Percentiles rank a stretch among this genome's conserved stretches.
Conservation (phyloP, 2,329 filamentous ascomycete species). For the Thielaviopsis musarum region DNA sequence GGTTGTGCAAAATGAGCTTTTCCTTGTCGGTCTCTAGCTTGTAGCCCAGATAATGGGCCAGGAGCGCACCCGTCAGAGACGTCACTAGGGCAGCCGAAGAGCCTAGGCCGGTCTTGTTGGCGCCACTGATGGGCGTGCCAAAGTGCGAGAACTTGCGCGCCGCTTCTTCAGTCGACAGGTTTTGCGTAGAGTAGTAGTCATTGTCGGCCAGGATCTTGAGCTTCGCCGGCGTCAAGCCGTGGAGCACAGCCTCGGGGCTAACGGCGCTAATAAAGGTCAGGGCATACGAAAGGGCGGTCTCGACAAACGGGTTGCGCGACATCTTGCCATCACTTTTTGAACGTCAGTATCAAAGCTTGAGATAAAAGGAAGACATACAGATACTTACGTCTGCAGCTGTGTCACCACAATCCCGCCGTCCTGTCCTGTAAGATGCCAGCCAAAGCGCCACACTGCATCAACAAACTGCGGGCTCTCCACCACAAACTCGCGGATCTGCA, state of each 20-base stretch:
- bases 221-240: conserved; percentile 47
- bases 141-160: conserved; percentile 56
- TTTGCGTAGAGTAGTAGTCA: conserved; percentile 73
- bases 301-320: conserved; percentile 63
- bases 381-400: conserved; percentile 59
- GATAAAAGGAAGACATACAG: neutral
- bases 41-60: conserved; percentile 54
- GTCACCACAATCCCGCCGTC: conserved; percentile 68
- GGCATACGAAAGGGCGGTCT: conserved; percentile 75
- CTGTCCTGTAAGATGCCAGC: conserved; percentile 50
- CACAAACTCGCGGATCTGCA: conserved; percentile 54
- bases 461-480: conserved; percentile 86
- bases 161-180: conserved; percentile 14
- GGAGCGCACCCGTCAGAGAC: conserved; percentile 59
- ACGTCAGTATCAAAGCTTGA: neutral
- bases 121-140: conserved; percentile 53
- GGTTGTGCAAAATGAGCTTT: conserved; percentile 61
- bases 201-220: conserved; percentile 88
- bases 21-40: neutral
- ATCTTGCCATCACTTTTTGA: conserved; percentile 24
- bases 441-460: conserved; percentile 76
- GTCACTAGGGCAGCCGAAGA: conserved; percentile 92
- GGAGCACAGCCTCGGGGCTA: conserved; percentile 18
- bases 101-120: conserved; percentile 90
- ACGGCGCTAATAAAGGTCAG: conserved; percentile 57